These are phyloP conservation scores for Aspergillus neotritici DNA, from an alignment of 2,329 filamentous ascomycete genomes.

Conservation along the genomic window DNA sequence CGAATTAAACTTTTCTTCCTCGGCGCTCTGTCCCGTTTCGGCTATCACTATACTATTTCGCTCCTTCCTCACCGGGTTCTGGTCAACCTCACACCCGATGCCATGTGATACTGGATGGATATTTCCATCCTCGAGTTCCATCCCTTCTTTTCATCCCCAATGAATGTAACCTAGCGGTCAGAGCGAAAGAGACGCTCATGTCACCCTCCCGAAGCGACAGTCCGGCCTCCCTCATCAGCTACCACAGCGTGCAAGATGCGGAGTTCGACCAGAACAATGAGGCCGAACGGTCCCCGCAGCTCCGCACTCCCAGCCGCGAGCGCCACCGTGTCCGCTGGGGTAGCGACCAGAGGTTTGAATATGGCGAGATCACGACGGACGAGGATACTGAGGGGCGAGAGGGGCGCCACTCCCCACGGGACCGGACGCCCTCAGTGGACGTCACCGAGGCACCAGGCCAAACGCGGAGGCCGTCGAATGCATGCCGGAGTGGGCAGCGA, in stretches of 20 bases:
- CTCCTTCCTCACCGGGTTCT: too few species aligned
- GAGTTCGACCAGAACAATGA: neutral
- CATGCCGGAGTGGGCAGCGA: constrained; percentile 1
- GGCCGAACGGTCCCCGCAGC: neutral
- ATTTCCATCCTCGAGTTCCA: too few species aligned
- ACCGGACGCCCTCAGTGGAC: constrained; percentile 14
- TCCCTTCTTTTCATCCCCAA: too few species aligned
- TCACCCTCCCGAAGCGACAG: neutral
- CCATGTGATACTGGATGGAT: too few species aligned
- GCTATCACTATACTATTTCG: too few species aligned
- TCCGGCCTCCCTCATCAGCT: constrained; percentile 8
- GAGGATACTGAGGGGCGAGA: constrained; percentile 11
- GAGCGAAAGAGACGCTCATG: too few species aligned
- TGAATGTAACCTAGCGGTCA: too few species aligned
- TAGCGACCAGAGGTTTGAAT: constrained; percentile 5
- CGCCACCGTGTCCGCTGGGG: constrained; percentile 6
- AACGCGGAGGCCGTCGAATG: constrained; percentile 3
- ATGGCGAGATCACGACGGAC: neutral
- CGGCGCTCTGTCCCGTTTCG: too few species aligned
- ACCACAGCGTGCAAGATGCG: constrained; percentile 4
- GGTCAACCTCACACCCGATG: too few species aligned
- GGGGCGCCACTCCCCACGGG: constrained; percentile 12
- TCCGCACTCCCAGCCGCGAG: neutral
- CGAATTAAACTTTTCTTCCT: too few species aligned
- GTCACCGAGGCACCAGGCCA: constrained; percentile 20